phyloP scores from a whole-genome alignment of 2,329 filamentous ascomycete species.

The Hirsutella minnesotensis region DNA sequence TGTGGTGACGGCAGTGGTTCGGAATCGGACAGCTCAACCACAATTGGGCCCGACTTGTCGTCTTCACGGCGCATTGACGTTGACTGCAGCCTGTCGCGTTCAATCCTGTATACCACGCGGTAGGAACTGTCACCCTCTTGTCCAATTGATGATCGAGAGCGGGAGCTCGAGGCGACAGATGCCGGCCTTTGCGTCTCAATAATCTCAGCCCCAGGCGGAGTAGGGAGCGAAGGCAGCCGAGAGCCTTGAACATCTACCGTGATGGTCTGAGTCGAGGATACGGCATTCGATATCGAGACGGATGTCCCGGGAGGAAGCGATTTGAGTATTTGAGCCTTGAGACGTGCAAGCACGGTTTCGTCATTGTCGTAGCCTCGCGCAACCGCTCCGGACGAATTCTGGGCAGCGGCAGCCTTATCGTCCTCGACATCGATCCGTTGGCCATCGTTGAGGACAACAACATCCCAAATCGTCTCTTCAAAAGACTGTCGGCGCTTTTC shows the following conservation, averaged over 20 bases:
- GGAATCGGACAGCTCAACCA: conserved; percentile 16
- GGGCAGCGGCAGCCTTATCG: conserved; percentile 14
- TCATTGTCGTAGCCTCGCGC: conserved; percentile 15
- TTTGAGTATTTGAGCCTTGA: conserved; percentile 41
- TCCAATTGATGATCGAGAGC: conserved; percentile 6
- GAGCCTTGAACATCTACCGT: conserved; percentile 50
- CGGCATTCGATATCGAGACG: conserved; percentile 48
- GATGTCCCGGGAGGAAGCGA: conserved; percentile 42
- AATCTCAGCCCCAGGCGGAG: conserved; percentile 47
- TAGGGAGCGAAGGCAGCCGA: conserved; percentile 35
- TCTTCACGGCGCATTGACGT: conserved; percentile 25
- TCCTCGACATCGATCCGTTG: conserved; percentile 39
- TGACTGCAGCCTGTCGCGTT: conserved; percentile 35
- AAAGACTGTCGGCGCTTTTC: conserved; percentile 33
- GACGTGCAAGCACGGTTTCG: conserved; percentile 29
- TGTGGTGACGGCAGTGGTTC: conserved; percentile 2
- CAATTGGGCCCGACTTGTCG: conserved; percentile 12
- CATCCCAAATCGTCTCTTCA: conserved; percentile 54
- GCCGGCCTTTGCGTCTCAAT: conserved; percentile 31
- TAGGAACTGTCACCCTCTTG: conserved; percentile 25
- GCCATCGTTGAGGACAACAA: conserved; percentile 49
- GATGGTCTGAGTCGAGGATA: conserved; percentile 49
- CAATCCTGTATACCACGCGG: conserved; percentile 48
- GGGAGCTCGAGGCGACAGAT: conserved; percentile 5
- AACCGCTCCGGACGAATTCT: background rate